A percentile compares a stretch with the other conserved stretches of the same genome.
phyloP scores from a whole-genome alignment of 495 filamentous ascomycete species.

The Beverwykella pulmonaria region DNA sequence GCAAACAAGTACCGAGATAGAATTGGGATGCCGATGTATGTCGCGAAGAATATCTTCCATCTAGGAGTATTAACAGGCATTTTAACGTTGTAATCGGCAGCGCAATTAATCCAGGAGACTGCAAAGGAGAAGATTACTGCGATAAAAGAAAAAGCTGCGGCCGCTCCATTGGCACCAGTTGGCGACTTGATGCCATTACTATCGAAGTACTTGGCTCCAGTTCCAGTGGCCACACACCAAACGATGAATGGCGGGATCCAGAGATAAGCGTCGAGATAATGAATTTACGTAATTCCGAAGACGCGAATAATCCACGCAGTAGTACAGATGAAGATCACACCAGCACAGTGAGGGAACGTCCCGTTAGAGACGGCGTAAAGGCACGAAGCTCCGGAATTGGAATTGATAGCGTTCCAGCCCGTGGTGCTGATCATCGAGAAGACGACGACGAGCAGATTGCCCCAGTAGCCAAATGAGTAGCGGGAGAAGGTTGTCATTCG shows the following conservation, averaged over 20 bases:
- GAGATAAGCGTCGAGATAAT: slow-evolving; percentile 38
- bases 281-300: slow-evolving; percentile 37
- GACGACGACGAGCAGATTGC: slow-evolving; percentile 31
- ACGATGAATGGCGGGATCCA: slow-evolving; percentile 49
- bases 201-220: slow-evolving; percentile 43
- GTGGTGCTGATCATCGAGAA: slow-evolving; percentile 37
- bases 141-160: slow-evolving; percentile 33
- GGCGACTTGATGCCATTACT: slow-evolving; percentile 36
- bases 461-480: slow-evolving; percentile 38
- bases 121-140: slow-evolving; percentile 35
- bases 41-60: slow-evolving; percentile 32
- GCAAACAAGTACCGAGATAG: no score
- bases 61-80: slow-evolving; percentile 32
- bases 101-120: slow-evolving; percentile 35
- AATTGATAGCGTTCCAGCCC: slow-evolving; percentile 37
- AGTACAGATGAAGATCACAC: slow-evolving; percentile 37
- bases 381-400: slow-evolving; percentile 29
- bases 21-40: slow-evolving; percentile 35
- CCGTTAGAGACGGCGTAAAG: slow-evolving; percentile 31
- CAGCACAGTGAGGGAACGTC: slow-evolving; percentile 29
- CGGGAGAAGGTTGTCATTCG: slow-evolving; percentile 50
- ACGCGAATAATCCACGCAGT: slow-evolving; percentile 35
- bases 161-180: slow-evolving; percentile 30
- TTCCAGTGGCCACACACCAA: slow-evolving; percentile 49
- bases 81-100: slow-evolving; percentile 35